Conservation (phyloP, 306 rosid genomes). For the Erythrophleum fordii region DNA sequence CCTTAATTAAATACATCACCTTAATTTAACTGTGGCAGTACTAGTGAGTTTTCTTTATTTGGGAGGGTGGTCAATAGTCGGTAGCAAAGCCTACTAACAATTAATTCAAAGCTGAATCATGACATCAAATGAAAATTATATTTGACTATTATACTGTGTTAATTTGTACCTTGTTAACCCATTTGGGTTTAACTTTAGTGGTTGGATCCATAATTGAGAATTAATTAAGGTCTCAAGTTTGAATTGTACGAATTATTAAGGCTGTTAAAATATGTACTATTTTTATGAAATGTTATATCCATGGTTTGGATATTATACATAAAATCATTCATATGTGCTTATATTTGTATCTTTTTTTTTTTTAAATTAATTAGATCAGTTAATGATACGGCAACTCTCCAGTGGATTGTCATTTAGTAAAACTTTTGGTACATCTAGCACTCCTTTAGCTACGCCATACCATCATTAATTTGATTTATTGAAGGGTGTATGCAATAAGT, state of each 20-base stretch:
- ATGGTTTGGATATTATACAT: not conserved
- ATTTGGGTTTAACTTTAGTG: not conserved
- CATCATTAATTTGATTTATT: too few species aligned
- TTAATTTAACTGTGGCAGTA: not conserved
- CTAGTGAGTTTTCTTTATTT: constrained; percentile 17
- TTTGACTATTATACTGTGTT: not conserved
- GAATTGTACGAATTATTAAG: not conserved
- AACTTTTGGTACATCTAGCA: too few species aligned
- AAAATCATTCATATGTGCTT: too few species aligned
- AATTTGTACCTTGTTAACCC: not conserved
- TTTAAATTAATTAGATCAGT: too few species aligned
- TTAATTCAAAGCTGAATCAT: constrained; percentile 8
- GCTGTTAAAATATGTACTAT: not conserved
- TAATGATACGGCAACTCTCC: too few species aligned
- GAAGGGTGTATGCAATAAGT: too few species aligned
- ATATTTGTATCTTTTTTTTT: too few species aligned
- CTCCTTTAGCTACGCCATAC: too few species aligned
- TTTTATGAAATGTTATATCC: not conserved
- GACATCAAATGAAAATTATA: not conserved
- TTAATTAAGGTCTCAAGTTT: not conserved
- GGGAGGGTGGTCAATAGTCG: not conserved
- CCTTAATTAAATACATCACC: constrained; percentile 28
- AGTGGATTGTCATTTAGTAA: too few species aligned
- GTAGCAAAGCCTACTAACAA: not conserved
- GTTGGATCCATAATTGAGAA: not conserved